A percentile compares a stretch with the other conserved stretches of the same genome.
phyloP scores from a whole-genome alignment of 495 filamentous ascomycete species.

The Daldinia decipiens region DNA sequence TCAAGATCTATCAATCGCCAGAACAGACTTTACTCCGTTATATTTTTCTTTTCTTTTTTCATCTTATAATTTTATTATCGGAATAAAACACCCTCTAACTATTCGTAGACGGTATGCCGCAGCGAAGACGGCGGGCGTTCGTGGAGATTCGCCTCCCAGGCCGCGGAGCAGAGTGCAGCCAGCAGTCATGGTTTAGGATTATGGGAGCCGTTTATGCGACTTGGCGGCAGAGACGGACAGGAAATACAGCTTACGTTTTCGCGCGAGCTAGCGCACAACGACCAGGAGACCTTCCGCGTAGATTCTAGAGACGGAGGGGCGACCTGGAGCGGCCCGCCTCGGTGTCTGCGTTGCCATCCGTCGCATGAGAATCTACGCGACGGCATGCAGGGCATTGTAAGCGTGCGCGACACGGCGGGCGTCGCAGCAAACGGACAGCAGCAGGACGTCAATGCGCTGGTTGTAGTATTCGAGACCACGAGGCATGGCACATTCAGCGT shows the following conservation, averaged over 20 bases:
- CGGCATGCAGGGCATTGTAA: conserved; percentile 60
- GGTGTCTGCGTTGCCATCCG: conserved; percentile 44
- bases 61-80: neutral
- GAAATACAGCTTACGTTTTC: conserved; percentile 67
- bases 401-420: conserved; percentile 19
- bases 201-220: conserved; percentile 72
- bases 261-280: conserved; percentile 50
- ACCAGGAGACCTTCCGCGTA: conserved; percentile 70
- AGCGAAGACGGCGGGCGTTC: conserved; percentile 63
- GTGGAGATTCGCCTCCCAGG: conserved; percentile 67
- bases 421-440: conserved; percentile 44
- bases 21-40: neutral
- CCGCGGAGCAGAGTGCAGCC: conserved; percentile 51
- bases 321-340: conserved; percentile 56
- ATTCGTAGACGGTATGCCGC: conserved; percentile 59
- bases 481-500: conserved; percentile 62
- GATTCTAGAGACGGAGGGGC: conserved; percentile 64
- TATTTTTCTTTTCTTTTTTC: neutral
- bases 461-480: conserved; percentile 69
- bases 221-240: conserved; percentile 48
- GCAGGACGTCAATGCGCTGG: conserved; percentile 49
- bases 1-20: neutral
- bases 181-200: conserved; percentile 59
- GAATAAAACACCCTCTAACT: neutral
- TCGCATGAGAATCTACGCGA: conserved; percentile 55